Evolutionary conservation across 768 basidiomycete species (phyloP).

Genomic region (Aureoboletus auriporus): DNA sequence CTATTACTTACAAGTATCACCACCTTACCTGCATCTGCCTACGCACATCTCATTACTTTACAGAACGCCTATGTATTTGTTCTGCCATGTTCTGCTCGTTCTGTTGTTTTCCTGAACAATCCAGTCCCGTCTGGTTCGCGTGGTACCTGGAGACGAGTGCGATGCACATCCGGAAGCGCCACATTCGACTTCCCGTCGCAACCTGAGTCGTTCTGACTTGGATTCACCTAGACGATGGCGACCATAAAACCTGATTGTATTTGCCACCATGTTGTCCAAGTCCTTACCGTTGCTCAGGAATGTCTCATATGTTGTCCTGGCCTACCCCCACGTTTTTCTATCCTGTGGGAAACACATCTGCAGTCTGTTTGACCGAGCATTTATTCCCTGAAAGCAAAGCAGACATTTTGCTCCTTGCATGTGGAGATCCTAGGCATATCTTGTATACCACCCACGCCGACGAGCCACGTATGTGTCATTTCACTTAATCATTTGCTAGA

Average conservation of each 20-base stretch:
- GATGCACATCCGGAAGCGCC: background rate
- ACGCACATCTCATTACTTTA: conserved; percentile 25
- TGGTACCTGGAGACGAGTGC: too few species aligned
- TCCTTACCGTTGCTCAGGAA: background rate
- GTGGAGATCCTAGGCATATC: conserved; percentile 52
- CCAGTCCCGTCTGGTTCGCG: too few species aligned
- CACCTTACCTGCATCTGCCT: conserved; percentile 12
- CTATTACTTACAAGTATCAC: conserved; percentile 11
- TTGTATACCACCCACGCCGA: conserved; percentile 41
- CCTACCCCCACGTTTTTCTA: conserved; percentile 42
- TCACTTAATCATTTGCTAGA: background rate
- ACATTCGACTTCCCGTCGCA: too few species aligned
- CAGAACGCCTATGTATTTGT: conserved; percentile 22
- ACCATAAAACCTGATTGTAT: background rate
- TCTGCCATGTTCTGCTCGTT: background rate
- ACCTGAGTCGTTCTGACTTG: background rate
- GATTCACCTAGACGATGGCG: background rate
- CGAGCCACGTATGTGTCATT: conserved; percentile 5
- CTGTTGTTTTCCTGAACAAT: background rate
- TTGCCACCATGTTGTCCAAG: background rate
- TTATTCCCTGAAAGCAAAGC: conserved; percentile 39
- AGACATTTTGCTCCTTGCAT: conserved; percentile 46
- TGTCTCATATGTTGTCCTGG: conserved; percentile 17
- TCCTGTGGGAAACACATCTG: conserved; percentile 55
- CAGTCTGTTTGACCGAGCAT: conserved; percentile 45